phyloP scores from a whole-genome alignment of 2,329 filamentous ascomycete genomes.

The Teratosphaeria gauchensis region DNA sequence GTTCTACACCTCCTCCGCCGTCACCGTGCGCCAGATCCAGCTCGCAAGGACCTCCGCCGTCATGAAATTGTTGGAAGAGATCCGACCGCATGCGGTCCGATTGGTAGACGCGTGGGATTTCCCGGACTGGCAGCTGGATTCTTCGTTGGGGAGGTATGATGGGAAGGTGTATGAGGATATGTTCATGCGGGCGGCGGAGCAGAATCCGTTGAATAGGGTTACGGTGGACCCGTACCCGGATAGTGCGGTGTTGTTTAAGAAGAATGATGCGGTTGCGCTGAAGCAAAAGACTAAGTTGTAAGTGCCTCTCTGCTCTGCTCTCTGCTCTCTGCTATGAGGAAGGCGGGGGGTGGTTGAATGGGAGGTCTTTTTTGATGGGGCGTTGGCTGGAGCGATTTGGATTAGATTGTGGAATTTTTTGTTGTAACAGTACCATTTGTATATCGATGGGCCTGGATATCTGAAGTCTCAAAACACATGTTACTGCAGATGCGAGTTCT shows the following conservation, averaged over 20 bases:
- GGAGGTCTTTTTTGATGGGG: conserved; percentile 6
- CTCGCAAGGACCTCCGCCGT: conserved; percentile 58
- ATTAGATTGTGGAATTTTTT: background rate
- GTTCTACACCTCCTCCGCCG: conserved; percentile 61
- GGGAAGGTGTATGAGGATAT: conserved; percentile 71
- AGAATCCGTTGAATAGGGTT: conserved; percentile 64
- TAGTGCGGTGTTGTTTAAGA: conserved; percentile 51
- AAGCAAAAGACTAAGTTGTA: conserved; percentile 42
- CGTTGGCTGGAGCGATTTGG: background rate
- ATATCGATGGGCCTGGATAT: background rate
- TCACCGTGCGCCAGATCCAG: conserved; percentile 63
- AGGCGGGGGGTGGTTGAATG: too few relatives aligned
- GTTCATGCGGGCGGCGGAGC: conserved; percentile 60
- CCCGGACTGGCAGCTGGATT: conserved; percentile 69
- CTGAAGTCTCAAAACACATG: too few relatives aligned
- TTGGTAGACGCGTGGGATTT: conserved; percentile 69
- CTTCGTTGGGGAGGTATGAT: conserved; percentile 58
- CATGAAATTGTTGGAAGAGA: conserved; percentile 59
- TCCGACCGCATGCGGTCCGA: conserved; percentile 62
- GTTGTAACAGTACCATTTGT: background rate
- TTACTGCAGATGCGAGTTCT: too few relatives aligned
- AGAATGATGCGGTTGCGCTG: conserved; percentile 37
- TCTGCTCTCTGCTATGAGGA: too few relatives aligned
- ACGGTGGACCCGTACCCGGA: conserved; percentile 65
- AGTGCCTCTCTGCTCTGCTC: too few relatives aligned